phyloP scores from a whole-genome alignment of 352 stramenopile species.

The Globisporangium solare region DNA sequence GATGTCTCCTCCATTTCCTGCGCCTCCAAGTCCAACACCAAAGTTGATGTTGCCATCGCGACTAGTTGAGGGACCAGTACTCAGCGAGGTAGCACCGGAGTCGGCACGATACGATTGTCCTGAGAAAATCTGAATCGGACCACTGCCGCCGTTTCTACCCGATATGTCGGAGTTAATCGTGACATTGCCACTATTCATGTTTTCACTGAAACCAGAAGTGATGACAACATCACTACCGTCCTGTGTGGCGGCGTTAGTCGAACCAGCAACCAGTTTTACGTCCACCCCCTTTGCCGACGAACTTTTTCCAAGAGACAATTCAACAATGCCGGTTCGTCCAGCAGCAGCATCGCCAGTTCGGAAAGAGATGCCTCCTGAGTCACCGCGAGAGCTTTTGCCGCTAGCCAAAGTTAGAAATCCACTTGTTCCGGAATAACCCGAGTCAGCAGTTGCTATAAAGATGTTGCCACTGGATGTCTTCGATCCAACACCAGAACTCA shows the following conservation, averaged over 20 bases:
- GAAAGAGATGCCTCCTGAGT: conserved; percentile 55
- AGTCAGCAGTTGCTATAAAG: conserved; percentile 58
- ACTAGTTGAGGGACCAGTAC: conserved; percentile 55
- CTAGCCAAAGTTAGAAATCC: conserved; percentile 64
- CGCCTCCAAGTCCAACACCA: conserved; percentile 45
- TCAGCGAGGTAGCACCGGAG: conserved; percentile 63
- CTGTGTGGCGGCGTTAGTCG: conserved; percentile 25
- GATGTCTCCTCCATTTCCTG: conserved; percentile 63
- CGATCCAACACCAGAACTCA: conserved; percentile 35
- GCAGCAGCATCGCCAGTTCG: conserved; percentile 52
- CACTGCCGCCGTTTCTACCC: conserved; percentile 70
- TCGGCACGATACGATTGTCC: conserved; percentile 48
- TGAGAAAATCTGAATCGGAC: conserved; percentile 58
- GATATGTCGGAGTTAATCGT: conserved; percentile 68
- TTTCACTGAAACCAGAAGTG: conserved; percentile 60
- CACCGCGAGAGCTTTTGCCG: conserved; percentile 40
- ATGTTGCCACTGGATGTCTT: conserved; percentile 53
- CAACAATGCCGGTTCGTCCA: conserved; percentile 35
- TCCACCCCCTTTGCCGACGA: conserved; percentile 53
- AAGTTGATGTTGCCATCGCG: conserved; percentile 66
- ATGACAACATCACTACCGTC: conserved; percentile 79
- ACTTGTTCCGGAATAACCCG: conserved; percentile 57
- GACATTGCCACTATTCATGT: conserved; percentile 75
- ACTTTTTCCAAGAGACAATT: conserved; percentile 55
- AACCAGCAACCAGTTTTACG: conserved; percentile 67